phyloP scores from a whole-genome alignment of 768 basidiomycete species.

The Podaxis sp. region DNA sequence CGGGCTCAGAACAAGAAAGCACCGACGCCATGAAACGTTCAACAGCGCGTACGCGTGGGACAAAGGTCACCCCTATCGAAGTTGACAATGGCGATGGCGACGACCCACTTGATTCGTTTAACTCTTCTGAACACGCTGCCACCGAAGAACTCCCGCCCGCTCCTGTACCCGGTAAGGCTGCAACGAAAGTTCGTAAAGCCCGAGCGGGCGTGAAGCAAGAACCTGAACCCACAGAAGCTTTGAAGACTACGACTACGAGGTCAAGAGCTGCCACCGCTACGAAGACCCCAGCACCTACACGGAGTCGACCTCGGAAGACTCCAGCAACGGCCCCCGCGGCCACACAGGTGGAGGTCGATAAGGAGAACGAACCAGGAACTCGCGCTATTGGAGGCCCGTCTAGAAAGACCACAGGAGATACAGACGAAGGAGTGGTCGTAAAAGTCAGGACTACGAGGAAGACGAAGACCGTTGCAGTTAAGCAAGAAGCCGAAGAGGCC shows the following conservation, averaged over 20 bases:
- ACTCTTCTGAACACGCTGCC: neutral
- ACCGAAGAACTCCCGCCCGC: conserved; percentile 16
- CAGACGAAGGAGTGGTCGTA: conserved; percentile 27
- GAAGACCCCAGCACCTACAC: conserved; percentile 14
- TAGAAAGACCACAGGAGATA: conserved; percentile 21
- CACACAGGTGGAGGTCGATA: conserved; percentile 29
- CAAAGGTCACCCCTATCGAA: conserved; percentile 19
- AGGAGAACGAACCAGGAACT: conserved; percentile 36
- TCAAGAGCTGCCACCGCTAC: conserved; percentile 7
- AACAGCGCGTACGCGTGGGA: conserved; percentile 14
- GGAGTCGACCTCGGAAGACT: conserved; percentile 24
- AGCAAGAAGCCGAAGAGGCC: conserved; percentile 22
- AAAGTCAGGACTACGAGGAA: conserved; percentile 37
- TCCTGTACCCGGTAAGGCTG: conserved; percentile 17
- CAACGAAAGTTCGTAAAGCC: conserved; percentile 20
- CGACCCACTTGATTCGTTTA: conserved; percentile 24
- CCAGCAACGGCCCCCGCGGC: conserved; percentile 35
- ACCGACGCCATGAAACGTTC: neutral
- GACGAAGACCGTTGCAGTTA: conserved; percentile 23
- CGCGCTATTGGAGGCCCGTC: conserved; percentile 16
- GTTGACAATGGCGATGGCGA: conserved; percentile 20
- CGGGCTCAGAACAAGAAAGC: neutral
- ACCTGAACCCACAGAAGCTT: neutral
- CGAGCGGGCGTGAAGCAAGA: conserved; percentile 20
- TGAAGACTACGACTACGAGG: conserved; percentile 2